These are phyloP conservation scores for Gloeopeniophorella convolvens DNA, from an alignment of 768 basidiomycete genomes.

Conservation along the genomic window DNA sequence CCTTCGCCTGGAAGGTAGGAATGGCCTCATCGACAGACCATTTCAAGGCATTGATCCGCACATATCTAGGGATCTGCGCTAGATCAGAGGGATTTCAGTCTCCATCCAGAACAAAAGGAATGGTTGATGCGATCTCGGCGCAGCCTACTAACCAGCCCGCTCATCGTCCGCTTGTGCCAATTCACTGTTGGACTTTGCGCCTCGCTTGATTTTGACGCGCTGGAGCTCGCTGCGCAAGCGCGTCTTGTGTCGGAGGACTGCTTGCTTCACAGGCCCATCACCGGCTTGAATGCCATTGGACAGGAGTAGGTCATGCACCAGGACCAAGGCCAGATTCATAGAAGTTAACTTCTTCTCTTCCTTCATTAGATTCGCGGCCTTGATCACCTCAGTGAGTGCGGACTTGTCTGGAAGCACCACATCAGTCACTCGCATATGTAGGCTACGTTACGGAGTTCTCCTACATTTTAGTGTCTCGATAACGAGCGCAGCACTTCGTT, in stretches of 20 bases:
- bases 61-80: slow-evolving; percentile 79
- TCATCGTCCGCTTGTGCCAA: slow-evolving; percentile 56
- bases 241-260: slow-evolving; percentile 82
- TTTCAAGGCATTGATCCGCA: slow-evolving; percentile 69
- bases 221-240: slow-evolving; percentile 82
- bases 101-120: not conserved
- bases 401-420: slow-evolving; percentile 55
- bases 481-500: slow-evolving; percentile 77
- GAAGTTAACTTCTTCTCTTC: slow-evolving; percentile 78
- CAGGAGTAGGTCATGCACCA: slow-evolving; percentile 87
- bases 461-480: slow-evolving; percentile 95
- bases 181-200: slow-evolving; percentile 56
- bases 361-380: slow-evolving; percentile 57
- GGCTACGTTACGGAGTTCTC: not conserved
- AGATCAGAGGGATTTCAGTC: not conserved
- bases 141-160: slow-evolving; percentile 56
- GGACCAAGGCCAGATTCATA: slow-evolving; percentile 68
- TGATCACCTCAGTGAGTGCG: slow-evolving; percentile 64
- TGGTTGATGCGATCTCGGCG: not conserved
- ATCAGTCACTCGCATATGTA: not conserved
- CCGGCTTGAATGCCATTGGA: slow-evolving; percentile 83
- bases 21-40: slow-evolving; percentile 66
- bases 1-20: slow-evolving; percentile 45
- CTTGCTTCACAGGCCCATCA: slow-evolving; percentile 86
- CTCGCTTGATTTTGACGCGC: slow-evolving; percentile 72